These are phyloP conservation scores for Coemansia sp. DNA, from an alignment of 192 early-diverging fungal genomes.

Conservation along the genomic window DNA sequence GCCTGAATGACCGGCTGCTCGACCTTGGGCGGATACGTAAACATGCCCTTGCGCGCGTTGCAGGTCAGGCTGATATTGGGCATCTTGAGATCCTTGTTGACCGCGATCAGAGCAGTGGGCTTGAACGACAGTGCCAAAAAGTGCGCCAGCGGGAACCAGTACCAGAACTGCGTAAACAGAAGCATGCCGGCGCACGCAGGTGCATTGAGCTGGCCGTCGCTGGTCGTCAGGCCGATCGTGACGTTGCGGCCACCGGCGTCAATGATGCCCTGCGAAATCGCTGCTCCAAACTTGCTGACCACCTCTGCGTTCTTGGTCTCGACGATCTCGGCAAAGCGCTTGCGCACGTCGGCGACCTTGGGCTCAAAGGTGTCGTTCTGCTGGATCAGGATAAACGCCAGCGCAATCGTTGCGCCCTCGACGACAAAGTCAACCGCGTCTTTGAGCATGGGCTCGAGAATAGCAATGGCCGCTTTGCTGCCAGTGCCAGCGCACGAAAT, in stretches of 20 bases:
- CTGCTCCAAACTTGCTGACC: slow-evolving; percentile 94
- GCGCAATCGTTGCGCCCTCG: slow-evolving; percentile 92
- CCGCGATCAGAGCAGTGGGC: slow-evolving; percentile 92
- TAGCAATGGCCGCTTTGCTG: slow-evolving; percentile 80
- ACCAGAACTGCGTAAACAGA: slow-evolving; percentile 99
- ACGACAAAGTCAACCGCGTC: slow-evolving; percentile 97
- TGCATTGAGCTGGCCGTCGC: slow-evolving; percentile 87
- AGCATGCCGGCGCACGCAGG: slow-evolving; percentile 98
- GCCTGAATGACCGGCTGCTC: slow-evolving; percentile 62
- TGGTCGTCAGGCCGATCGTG: slow-evolving; percentile 84
- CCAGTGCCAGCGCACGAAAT: slow-evolving; percentile 98
- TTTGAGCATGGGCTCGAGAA: slow-evolving; percentile 96
- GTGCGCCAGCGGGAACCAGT: slow-evolving; percentile 98
- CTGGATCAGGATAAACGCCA: slow-evolving; percentile 94
- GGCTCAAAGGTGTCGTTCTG: slow-evolving; percentile 83
- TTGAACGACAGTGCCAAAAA: slow-evolving; percentile 92
- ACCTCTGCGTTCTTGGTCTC: slow-evolving; percentile 89
- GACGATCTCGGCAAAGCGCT: slow-evolving; percentile 85
- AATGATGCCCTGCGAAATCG: slow-evolving; percentile 94
- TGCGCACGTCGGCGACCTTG: slow-evolving; percentile 81
- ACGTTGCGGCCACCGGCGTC: slow-evolving; percentile 98
- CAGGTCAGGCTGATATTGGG: slow-evolving; percentile 84
- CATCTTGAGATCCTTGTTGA: slow-evolving; percentile 81
- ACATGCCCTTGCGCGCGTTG: slow-evolving; percentile 83
- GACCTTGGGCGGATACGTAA: slow-evolving; percentile 86